Percentiles rank a stretch among this genome's conserved stretches.
These are phyloP conservation scores for Nicotiana rustica DNA, from an alignment of 305 asterid species.

Conservation along the genomic window DNA sequence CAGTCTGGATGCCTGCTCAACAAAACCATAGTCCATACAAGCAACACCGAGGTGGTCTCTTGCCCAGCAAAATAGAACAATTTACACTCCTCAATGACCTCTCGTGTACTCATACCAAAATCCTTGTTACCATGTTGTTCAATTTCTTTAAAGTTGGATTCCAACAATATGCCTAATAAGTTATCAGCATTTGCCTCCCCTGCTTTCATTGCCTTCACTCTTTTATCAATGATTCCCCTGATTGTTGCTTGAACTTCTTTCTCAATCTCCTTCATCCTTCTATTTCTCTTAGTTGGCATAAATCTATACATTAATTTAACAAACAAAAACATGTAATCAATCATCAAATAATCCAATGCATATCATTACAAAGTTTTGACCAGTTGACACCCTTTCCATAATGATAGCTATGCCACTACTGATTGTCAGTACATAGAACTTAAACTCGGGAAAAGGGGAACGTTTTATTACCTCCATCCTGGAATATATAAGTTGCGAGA, in stretches of 20 bases:
- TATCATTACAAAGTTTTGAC: too few species aligned
- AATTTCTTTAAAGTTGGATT: slow-evolving; percentile 51
- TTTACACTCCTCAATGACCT: slow-evolving; percentile 45
- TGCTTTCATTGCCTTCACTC: slow-evolving; percentile 48
- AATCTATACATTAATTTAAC: slow-evolving; percentile 38
- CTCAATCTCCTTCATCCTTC: slow-evolving; percentile 55
- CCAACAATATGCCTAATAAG: slow-evolving; percentile 52
- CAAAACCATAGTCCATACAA: slow-evolving; percentile 44
- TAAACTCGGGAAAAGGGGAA: not conserved
- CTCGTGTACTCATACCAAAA: slow-evolving; percentile 36
- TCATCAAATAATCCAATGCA: not conserved
- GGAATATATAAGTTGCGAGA: slow-evolving; percentile 41
- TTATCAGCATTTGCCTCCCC: slow-evolving; percentile 46
- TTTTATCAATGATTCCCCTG: slow-evolving; percentile 45
- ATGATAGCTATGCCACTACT: too few species aligned
- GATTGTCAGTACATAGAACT: not conserved
- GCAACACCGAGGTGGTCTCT: slow-evolving; percentile 47
- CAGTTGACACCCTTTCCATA: too few species aligned
- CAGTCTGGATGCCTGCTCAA: slow-evolving; percentile 43
- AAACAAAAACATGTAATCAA: not conserved
- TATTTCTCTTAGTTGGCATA: slow-evolving; percentile 49
- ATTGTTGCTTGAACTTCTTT: slow-evolving; percentile 45
- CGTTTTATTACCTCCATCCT: slow-evolving; percentile 50
- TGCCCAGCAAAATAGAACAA: slow-evolving; percentile 51
- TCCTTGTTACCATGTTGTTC: slow-evolving; percentile 38